phyloP scores from a whole-genome alignment of 2,329 filamentous ascomycete genomes.

The Paracoccidioides brasiliensis region DNA sequence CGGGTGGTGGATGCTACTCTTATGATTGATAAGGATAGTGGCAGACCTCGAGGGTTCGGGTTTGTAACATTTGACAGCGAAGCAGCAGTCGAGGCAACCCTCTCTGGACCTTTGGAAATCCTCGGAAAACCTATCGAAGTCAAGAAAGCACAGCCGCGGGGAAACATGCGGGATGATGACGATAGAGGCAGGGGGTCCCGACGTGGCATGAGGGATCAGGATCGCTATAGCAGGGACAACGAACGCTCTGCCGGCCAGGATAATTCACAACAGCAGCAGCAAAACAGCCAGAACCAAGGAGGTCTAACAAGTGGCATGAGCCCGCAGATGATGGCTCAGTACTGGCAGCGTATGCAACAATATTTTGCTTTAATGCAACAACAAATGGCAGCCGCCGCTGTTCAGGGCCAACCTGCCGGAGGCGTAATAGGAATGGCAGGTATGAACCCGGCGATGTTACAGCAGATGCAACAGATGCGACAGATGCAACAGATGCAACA shows the following conservation, averaged over 20 bases:
- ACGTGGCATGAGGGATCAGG: slow-evolving; percentile 32
- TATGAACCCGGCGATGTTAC: slow-evolving; percentile 66
- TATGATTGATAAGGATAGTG: slow-evolving; percentile 99
- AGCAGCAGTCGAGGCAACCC: slow-evolving; percentile 80
- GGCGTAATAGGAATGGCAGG: slow-evolving; percentile 45
- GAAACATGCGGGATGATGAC: slow-evolving; percentile 86
- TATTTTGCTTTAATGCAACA: slow-evolving; percentile 94
- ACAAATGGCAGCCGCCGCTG: slow-evolving; percentile 52
- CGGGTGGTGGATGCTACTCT: slow-evolving; percentile 92
- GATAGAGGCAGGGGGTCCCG: slow-evolving; percentile 44
- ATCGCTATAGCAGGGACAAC: slow-evolving; percentile 27
- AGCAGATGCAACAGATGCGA: slow-evolving; percentile 55
- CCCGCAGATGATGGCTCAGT: slow-evolving; percentile 94
- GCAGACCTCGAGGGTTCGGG: slow-evolving; percentile 88
- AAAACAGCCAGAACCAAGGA: slow-evolving; percentile 31
- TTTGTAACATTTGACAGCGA: slow-evolving; percentile 98
- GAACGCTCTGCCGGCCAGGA: slow-evolving; percentile 25
- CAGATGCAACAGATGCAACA: slow-evolving; percentile 52
- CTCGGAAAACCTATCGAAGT: slow-evolving; percentile 95
- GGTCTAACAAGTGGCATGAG: slow-evolving; percentile 55
- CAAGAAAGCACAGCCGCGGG: slow-evolving; percentile 90
- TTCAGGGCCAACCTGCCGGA: slow-evolving; percentile 30
- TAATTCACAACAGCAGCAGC: slow-evolving; percentile 36
- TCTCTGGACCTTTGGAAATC: slow-evolving; percentile 75
- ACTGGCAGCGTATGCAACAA: slow-evolving; percentile 97